These are phyloP conservation scores for Candida sanyaensis DNA, from an alignment of 1,139 yeast genomes.

Conservation along the genomic window DNA sequence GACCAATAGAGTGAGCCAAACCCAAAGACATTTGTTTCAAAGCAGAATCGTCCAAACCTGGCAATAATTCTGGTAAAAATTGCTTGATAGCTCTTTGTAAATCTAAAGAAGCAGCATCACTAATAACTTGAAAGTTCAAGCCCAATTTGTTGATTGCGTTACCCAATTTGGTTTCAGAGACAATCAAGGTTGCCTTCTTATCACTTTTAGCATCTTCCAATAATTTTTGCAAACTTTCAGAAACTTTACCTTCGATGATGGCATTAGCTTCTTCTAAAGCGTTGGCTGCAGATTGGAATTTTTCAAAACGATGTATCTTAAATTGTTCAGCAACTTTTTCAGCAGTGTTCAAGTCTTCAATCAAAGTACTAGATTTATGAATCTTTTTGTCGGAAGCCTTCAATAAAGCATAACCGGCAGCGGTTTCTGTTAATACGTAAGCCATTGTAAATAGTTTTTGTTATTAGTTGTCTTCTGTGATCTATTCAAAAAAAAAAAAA, in stretches of 20 bases:
- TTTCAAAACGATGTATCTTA: slow-evolving; percentile 93
- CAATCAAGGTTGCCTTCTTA: slow-evolving; percentile 87
- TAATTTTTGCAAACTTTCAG: slow-evolving; percentile 75
- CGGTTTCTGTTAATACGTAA: slow-evolving; percentile 93
- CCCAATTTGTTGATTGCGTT: slow-evolving; percentile 95
- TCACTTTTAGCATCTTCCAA: slow-evolving; percentile 82
- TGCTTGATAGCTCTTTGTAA: slow-evolving; percentile 94
- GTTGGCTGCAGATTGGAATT: slow-evolving; percentile 90
- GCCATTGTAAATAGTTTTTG: slow-evolving; percentile 54
- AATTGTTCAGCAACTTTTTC: slow-evolving; percentile 80
- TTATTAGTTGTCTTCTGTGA: neutral
- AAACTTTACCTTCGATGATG: slow-evolving; percentile 89
- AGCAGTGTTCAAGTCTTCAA: slow-evolving; percentile 79
- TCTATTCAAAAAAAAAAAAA: no score
- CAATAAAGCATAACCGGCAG: slow-evolving; percentile 97
- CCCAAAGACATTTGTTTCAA: slow-evolving; percentile 94
- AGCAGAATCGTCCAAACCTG: slow-evolving; percentile 86
- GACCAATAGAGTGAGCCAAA: slow-evolving; percentile 95
- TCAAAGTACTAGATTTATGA: slow-evolving; percentile 75
- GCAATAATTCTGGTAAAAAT: slow-evolving; percentile 88
- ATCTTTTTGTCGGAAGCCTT: slow-evolving; percentile 98
- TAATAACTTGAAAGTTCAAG: slow-evolving; percentile 80
- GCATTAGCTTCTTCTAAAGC: slow-evolving; percentile 96
- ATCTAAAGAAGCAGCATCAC: slow-evolving; percentile 94
- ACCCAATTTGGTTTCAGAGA: slow-evolving; percentile 93